Percentiles rank a stretch among this genome's conserved stretches.
Evolutionary conservation across 495 filamentous ascomycete genomes (phyloP).

Genomic region (Penicillium silybi): DNA sequence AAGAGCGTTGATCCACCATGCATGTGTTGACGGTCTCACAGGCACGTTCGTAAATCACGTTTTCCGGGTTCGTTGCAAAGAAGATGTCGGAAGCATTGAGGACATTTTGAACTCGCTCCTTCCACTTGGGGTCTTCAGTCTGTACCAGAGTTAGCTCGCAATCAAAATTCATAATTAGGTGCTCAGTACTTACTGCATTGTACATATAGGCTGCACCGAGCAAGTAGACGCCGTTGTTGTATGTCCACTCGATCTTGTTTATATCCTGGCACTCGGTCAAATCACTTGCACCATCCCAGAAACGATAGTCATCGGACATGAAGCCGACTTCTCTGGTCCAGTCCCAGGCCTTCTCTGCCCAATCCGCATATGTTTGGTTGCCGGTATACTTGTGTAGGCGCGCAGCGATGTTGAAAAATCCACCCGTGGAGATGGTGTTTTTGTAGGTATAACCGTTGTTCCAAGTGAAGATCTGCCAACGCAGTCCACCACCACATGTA

Average conservation of each 20-base stretch:
- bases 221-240: conserved; percentile 35
- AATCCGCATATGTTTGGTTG: conserved; percentile 73
- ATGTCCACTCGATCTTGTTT: conserved; percentile 38
- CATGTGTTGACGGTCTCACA: conserved; percentile 57
- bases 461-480: conserved; percentile 81
- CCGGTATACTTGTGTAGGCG: conserved; percentile 71
- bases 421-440: conserved; percentile 75
- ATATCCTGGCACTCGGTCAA: conserved; percentile 36
- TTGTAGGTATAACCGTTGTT: conserved; percentile 81
- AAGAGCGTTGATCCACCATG: conserved; percentile 73
- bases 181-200: conserved; percentile 26
- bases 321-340: conserved; percentile 64
- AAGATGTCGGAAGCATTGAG: conserved; percentile 53
- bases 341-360: conserved; percentile 70
- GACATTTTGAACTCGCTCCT: conserved; percentile 53
- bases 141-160: conserved; percentile 9
- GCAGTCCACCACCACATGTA: conserved; percentile 65
- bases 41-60: conserved; percentile 64
- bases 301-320: conserved; percentile 54
- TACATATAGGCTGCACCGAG: conserved; percentile 39
- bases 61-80: conserved; percentile 41
- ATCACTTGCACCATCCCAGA: conserved; percentile 63
- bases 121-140: conserved; percentile 49
- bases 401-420: conserved; percentile 76
- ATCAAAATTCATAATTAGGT: background rate